These are phyloP conservation scores for California macrophylla DNA, from an alignment of 441 rosid species.

Conservation along the genomic window DNA sequence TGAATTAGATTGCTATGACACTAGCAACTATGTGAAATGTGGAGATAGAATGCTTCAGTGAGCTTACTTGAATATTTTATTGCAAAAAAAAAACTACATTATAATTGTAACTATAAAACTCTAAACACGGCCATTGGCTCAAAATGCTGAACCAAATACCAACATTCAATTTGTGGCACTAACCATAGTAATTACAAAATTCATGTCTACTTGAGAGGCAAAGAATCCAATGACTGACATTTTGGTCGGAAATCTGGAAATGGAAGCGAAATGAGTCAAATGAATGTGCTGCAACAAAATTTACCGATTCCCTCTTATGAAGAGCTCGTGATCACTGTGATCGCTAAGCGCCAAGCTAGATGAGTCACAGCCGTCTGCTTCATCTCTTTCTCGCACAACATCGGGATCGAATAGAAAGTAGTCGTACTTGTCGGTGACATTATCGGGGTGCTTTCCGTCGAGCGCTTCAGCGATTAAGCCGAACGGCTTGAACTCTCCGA, in stretches of 20 bases:
- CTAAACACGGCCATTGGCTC: not conserved
- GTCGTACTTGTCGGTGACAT: conserved; percentile 43
- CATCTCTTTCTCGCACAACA: conserved; percentile 38
- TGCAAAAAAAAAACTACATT: not conserved
- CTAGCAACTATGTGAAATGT: not conserved
- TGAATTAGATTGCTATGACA: not conserved
- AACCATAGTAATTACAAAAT: not conserved
- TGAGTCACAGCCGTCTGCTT: conserved; percentile 26
- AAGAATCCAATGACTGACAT: not conserved
- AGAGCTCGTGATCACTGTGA: conserved; percentile 70
- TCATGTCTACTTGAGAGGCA: not conserved
- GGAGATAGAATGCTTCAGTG: not conserved
- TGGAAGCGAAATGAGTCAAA: not conserved
- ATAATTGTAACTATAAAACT: not conserved
- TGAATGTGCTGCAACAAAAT: not conserved
- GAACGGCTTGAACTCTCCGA: conserved; percentile 92
- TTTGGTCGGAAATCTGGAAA: not conserved
- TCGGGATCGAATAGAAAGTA: conserved; percentile 75
- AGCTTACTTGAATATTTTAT: not conserved
- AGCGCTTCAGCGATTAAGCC: conserved; percentile 82
- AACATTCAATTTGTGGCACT: not conserved
- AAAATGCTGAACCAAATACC: not conserved
- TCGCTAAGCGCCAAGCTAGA: conserved; percentile 31
- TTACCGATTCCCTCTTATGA: conserved; percentile 73
- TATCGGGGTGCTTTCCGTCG: conserved; percentile 50